Evolutionary conservation across 345 rosid genomes (phyloP).

Genomic region (Rubroshorea leprosula): DNA sequence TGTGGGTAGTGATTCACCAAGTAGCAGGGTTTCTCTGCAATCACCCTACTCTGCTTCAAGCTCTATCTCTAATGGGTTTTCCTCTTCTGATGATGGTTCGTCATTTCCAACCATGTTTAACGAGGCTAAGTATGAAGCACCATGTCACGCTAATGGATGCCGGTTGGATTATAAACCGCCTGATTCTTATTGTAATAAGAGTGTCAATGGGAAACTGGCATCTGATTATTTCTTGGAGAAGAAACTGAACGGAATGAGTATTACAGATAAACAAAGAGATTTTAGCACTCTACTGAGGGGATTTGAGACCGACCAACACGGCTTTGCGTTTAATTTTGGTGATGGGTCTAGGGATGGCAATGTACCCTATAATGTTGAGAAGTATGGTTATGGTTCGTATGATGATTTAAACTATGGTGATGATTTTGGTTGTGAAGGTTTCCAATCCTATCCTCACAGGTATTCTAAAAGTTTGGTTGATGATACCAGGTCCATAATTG

Average conservation of each 20-base stretch:
- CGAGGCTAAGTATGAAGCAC: conserved; percentile 18
- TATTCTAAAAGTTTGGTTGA: too few species aligned
- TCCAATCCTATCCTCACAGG: conserved; percentile 23
- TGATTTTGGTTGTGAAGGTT: conserved; percentile 23
- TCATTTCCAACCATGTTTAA: too few species aligned
- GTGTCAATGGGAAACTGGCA: conserved; percentile 8
- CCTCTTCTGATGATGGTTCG: conserved; percentile 27
- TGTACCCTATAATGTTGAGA: too few species aligned
- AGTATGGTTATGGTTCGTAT: conserved; percentile 15
- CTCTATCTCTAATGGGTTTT: conserved; percentile 36
- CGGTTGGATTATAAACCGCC: conserved; percentile 25
- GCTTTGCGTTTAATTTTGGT: conserved; percentile 19
- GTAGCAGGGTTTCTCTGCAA: conserved; percentile 19
- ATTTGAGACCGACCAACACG: conserved; percentile 29
- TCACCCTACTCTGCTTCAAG: conserved; percentile 28
- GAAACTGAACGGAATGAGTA: conserved; percentile 35
- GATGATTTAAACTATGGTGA: conserved; percentile 23
- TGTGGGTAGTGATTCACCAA: conserved; percentile 20
- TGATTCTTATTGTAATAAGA: conserved; percentile 16
- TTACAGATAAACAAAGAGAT: conserved; percentile 27
- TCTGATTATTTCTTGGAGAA: conserved; percentile 33
- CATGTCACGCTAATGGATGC: conserved; percentile 24
- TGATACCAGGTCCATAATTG: too few species aligned
- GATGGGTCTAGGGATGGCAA: too few species aligned
- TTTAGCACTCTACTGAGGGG: conserved; percentile 27